Evolutionary conservation across 1,139 yeast genomes (phyloP), one percentile per base, ranked within the genome.

Genomic region (Yamadazyma dushanensis): DNA sequence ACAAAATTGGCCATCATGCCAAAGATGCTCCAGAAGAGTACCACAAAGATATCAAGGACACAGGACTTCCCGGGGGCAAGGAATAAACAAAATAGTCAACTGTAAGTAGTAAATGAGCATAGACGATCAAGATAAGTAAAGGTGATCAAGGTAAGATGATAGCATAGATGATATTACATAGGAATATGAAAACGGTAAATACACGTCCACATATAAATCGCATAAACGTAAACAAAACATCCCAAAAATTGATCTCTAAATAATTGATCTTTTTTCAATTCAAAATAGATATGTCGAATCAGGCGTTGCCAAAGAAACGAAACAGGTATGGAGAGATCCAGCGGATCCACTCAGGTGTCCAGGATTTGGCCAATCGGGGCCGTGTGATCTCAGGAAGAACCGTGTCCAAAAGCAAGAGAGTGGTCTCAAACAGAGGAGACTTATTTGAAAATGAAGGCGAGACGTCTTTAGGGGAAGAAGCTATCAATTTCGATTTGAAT

Each of bases 1-100:
- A 52, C 5, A 59, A 70, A 2, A 67, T 82, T 29, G 85, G 87
- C 0, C 83, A 76, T 39, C 74, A 78, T 50, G 87, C 86, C 4
- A 76, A 73, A 49, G 82, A 81, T 56, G 80, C 84, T 0, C 85
- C 87, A 1, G 47, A 43, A 17, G 47, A 44, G 26, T 42, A 35
- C 26, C 32, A 22, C 8, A 37, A 39, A 15, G 36, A 35, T 5
- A 15, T 20, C 9, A 24, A 19, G 8, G 36, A 37, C 13, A 37
- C 23, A 15, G 36, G 27, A 27, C 44, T 40, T 14, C 47, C 45
- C 2, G 32, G 31, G 26, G 45, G 40, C 3, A 34, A 39, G 10
- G n/a, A n/a, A n/a, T n/a, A n/a, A n/a, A n/a, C n/a, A n/a, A n/a
- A n/a, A n/a, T n/a, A n/a, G n/a, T n/a, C n/a, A n/a, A n/a, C n/a